Conservation (phyloP, 2,329 filamentous ascomycete species). For the Trichoderma polysporum region DNA sequence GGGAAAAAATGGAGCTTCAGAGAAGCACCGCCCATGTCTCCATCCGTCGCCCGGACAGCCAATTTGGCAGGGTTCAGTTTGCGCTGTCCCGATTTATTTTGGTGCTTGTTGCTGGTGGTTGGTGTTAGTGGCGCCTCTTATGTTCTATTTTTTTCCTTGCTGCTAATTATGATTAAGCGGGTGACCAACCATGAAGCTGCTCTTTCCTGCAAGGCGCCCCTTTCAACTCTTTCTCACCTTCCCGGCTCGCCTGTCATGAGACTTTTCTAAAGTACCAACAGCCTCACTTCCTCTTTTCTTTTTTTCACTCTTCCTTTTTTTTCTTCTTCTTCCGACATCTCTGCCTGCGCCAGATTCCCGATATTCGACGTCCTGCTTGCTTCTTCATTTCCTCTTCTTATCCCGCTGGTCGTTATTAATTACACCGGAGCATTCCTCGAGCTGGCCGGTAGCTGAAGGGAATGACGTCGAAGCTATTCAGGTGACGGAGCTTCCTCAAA, state of each 20-base stretch:
- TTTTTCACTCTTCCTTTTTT: not conserved
- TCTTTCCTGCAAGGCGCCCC: constrained; percentile 15
- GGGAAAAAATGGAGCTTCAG: constrained; percentile 8
- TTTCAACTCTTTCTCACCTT: constrained; percentile 13
- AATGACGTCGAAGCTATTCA: constrained; percentile 11
- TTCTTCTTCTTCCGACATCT: not conserved
- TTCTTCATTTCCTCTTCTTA: not conserved
- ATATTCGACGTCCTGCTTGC: not conserved
- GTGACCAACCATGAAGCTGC: not conserved
- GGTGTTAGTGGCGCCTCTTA: no score
- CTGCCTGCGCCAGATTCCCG: not conserved
- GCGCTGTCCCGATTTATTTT: constrained; percentile 3
- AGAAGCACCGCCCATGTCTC: not conserved
- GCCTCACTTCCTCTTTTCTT: not conserved
- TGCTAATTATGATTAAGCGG: not conserved
- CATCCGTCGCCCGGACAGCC: constrained; percentile 21
- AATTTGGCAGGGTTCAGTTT: not conserved
- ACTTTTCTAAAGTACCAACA: constrained; percentile 1
- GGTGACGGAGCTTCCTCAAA: constrained; percentile 8
- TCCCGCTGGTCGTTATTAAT: not conserved
- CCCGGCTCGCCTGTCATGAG: constrained; percentile 4
- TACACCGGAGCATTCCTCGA: not conserved
- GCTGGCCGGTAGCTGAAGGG: not conserved
- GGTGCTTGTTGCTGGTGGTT: no score
- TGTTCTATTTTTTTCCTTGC: not conserved